Conservation (phyloP, 208 protist species). For the Crithidia bombi region DNA sequence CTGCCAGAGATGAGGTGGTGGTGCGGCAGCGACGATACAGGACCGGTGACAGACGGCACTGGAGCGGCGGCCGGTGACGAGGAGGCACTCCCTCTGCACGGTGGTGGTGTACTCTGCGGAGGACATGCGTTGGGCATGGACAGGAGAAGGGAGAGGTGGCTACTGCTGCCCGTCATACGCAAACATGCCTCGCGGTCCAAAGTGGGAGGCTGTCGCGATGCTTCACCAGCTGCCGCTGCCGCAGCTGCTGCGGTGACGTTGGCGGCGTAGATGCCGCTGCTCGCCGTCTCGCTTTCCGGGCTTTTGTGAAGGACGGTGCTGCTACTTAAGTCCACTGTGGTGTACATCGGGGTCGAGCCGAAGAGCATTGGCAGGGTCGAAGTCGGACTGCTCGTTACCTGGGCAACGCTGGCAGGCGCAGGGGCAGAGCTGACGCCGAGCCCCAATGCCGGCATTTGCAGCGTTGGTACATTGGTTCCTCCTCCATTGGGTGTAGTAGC, state of each 20-base stretch:
- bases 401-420: neutral
- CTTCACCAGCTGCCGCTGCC: too few species aligned
- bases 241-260: neutral
- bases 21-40: neutral
- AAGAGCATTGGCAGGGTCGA: neutral
- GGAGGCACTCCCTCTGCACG: too few species aligned
- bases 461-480: too few species aligned
- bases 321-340: neutral
- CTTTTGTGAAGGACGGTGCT: neutral
- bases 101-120: neutral
- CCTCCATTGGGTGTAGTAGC: neutral
- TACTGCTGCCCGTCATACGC: neutral
- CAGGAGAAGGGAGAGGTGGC: slow-evolving; percentile 8
- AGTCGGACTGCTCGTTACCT: too few species aligned
- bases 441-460: slow-evolving; percentile 4
- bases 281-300: slow-evolving; percentile 1
- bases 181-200: neutral
- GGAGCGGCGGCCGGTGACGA: neutral
- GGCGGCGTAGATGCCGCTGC: neutral
- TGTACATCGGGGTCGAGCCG: neutral
- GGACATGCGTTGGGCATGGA: neutral
- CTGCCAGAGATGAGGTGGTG: neutral
- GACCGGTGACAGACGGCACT: neutral
- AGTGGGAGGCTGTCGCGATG: too few species aligned
- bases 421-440: neutral